These are phyloP conservation scores for Aspergillus cejpii DNA, from an alignment of 2,329 filamentous ascomycete genomes.

Conservation along the genomic window DNA sequence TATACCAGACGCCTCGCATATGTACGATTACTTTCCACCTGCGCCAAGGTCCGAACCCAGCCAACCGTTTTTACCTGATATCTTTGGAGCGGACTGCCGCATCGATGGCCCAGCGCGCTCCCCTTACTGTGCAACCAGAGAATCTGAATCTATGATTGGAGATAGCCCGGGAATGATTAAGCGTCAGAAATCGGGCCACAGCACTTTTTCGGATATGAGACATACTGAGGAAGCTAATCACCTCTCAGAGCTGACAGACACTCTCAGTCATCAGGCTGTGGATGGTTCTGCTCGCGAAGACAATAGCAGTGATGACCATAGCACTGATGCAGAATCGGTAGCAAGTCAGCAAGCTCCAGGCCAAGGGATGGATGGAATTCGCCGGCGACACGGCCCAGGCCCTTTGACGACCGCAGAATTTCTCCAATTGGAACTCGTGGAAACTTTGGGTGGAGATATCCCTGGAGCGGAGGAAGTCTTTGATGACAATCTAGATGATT, in stretches of 20 bases:
- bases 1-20: conserved; percentile 25
- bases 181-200: not conserved
- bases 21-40: conserved; percentile 25
- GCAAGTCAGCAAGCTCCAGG: conserved; percentile 3
- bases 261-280: conserved; percentile 17
- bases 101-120: conserved; percentile 8
- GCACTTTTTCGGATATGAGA: not conserved
- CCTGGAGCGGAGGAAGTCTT: conserved; percentile 16
- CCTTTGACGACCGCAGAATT: conserved; percentile 18
- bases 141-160: not conserved
- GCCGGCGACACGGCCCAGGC: conserved; percentile 6
- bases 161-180: not conserved
- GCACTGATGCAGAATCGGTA: conserved; percentile 7
- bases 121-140: not conserved
- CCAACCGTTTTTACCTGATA: conserved; percentile 21
- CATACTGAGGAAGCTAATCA: conserved; percentile 2
- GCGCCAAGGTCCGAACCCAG: conserved; percentile 16
- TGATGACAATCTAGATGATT: conserved; percentile 10
- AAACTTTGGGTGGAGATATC: conserved; percentile 19
- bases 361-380: conserved; percentile 1
- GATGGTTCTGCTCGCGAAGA: conserved; percentile 17
- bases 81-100: conserved; percentile 25
- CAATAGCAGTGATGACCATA: conserved; percentile 9
- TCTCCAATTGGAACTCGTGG: conserved; percentile 19
- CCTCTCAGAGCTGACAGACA: conserved; percentile 11